Evolutionary conservation across 768 basidiomycete genomes (phyloP), one percentile per base, ranked within the genome.

Genomic region (Phlebiopsis flavidoalba): DNA sequence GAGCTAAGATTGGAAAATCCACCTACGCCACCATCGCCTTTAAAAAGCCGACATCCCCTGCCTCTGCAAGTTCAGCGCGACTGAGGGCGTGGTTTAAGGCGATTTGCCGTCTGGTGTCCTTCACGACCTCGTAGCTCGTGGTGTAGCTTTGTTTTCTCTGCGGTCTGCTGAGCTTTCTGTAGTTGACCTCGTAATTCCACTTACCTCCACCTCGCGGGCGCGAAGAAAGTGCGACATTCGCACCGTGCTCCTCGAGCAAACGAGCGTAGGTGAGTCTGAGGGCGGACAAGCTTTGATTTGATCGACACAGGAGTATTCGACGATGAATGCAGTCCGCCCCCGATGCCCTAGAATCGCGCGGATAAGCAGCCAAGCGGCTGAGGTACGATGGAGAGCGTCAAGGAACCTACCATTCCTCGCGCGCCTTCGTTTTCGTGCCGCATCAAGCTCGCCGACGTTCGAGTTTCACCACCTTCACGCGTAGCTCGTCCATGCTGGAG

Each of bases 221-320:
- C 77, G 79, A 3, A 89, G 76, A 8, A n/a, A 80, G 67, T 0
- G 87, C 86, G 0, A 69, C 60, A 22, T 78, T 83, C 0, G 82
- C 76, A 0, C 89, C 89, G 33, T 88, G 81, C 37, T 88, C 83
- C 64, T 90, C 88, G 1, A 90, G 79, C 0, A 91, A 74, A 8
- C 76, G 77, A 0, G 87, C 87, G 61, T 91, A 83, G 0, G 78
- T 69, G 0, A 89, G 75, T 1, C 89, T 86, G 5, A 91, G 79
- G 5, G 75, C 70, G 0, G 88, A 79, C 11, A 91, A 78, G 26
- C 74, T 77, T 60, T 85, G 82, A n/a, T 1, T 84, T 80, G n/a
- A 83, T 69, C 1, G 84, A 76, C 8, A 87, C 72, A 1, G 85
- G 79, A 0, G 81, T 77, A 49, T 77, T 72, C 7, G 72, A 71